phyloP scores from a whole-genome alignment of 148 eudicot species.

The Heliosperma pusillum region DNA sequence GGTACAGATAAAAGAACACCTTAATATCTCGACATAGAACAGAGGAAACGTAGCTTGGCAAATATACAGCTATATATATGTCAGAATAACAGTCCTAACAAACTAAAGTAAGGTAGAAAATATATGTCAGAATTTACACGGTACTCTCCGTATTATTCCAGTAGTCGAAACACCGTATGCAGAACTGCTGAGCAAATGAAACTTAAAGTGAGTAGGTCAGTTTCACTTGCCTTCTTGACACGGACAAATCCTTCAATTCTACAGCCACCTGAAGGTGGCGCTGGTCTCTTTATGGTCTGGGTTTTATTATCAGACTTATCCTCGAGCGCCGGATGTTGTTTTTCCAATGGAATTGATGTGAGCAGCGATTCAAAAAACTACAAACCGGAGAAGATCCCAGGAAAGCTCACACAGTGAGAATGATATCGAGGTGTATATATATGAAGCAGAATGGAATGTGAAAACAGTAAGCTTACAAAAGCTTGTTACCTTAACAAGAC shows the following conservation, averaged over 20 bases:
- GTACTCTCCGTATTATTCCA: background rate
- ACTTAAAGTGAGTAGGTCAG: background rate
- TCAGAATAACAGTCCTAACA: background rate
- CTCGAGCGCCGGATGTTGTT: slow-evolving; percentile 45
- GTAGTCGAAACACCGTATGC: background rate
- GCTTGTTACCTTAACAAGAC: slow-evolving; percentile 63
- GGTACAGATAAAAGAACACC: slow-evolving; percentile 6
- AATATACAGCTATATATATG: background rate
- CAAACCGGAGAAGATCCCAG: slow-evolving; percentile 23
- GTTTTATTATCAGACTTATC: slow-evolving; percentile 35
- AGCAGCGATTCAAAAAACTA: slow-evolving; percentile 77
- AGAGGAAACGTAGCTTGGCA: background rate
- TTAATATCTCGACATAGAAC: slow-evolving; percentile 8
- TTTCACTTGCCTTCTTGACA: slow-evolving; percentile 73
- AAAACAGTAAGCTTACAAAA: background rate
- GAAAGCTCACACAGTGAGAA: slow-evolving; percentile 15
- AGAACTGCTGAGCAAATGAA: background rate
- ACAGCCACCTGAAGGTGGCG: slow-evolving; percentile 84
- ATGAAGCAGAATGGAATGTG: background rate
- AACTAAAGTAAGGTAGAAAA: background rate
- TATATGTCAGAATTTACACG: background rate
- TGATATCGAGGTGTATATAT: background rate
- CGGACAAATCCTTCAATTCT: slow-evolving; percentile 96
- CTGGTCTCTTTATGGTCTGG: slow-evolving; percentile 57
- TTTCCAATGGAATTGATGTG: slow-evolving; percentile 52